Conservation (phyloP, 768 basidiomycete species). For the Xerocomus brunneocitrinus region DNA sequence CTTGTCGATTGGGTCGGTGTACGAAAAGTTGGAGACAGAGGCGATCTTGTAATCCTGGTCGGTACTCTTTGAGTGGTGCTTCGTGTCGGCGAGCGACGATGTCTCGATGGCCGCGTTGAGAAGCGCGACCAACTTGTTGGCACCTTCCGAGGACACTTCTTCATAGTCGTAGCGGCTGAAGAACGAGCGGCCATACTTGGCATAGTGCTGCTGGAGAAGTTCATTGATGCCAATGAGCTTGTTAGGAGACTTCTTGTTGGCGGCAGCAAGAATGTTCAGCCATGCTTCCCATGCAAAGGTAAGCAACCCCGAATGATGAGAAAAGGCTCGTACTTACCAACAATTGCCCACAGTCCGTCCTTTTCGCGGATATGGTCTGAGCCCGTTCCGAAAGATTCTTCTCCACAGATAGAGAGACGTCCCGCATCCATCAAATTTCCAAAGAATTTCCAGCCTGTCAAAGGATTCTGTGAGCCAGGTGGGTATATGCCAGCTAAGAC, state of each 20-base stretch:
- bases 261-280: slow-evolving; percentile 94
- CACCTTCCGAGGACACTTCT: slow-evolving; percentile 89
- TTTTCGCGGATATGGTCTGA: slow-evolving; percentile 99
- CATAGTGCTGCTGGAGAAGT: slow-evolving; percentile 81
- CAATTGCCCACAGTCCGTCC: slow-evolving; percentile 96
- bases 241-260: slow-evolving; percentile 69
- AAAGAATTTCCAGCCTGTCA: slow-evolving; percentile 97
- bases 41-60: slow-evolving; percentile 72
- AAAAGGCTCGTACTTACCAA: slow-evolving; percentile 53
- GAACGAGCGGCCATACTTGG: slow-evolving; percentile 92
- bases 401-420: slow-evolving; percentile 94
- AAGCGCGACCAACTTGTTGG: slow-evolving; percentile 76
- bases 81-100: slow-evolving; percentile 62
- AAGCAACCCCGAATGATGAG: slow-evolving; percentile 5
- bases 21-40: slow-evolving; percentile 82
- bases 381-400: slow-evolving; percentile 99
- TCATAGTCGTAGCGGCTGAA: slow-evolving; percentile 99
- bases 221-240: slow-evolving; percentile 88
- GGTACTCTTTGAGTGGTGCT: slow-evolving; percentile 63
- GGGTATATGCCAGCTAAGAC: not conserved
- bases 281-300: slow-evolving; percentile 56
- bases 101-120: slow-evolving; percentile 68
- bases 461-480: not conserved
- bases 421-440: slow-evolving; percentile 99
- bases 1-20: slow-evolving; percentile 97